These are phyloP conservation scores for Neonectria sp. DNA, from an alignment of 2,329 filamentous ascomycete genomes.

Conservation along the genomic window DNA sequence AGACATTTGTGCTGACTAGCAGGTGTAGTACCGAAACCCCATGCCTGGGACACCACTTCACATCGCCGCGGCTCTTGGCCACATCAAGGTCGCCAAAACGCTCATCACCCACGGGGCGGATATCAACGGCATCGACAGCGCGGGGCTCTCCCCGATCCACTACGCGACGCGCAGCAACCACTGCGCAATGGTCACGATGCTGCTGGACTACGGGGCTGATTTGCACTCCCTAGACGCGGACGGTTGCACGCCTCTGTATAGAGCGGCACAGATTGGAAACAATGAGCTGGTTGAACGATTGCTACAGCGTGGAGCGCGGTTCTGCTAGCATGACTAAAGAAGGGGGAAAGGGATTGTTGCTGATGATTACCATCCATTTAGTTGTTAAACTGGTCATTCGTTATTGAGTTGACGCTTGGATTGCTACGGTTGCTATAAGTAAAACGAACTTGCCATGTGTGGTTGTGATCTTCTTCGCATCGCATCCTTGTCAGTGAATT, in stretches of 20 bases:
- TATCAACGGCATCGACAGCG: constrained; percentile 13
- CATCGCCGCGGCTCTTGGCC: constrained; percentile 16
- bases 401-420: too few species aligned
- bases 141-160: constrained; percentile 12
- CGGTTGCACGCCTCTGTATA: constrained; percentile 12
- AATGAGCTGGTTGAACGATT: neutral
- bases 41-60: constrained; percentile 17
- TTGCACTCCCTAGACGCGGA: constrained; percentile 11
- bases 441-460: too few species aligned
- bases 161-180: constrained; percentile 15
- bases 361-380: too few species aligned
- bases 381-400: too few species aligned
- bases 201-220: constrained; percentile 13
- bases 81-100: constrained; percentile 16
- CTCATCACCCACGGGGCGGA: constrained; percentile 13
- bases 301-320: neutral
- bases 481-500: too few species aligned
- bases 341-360: neutral
- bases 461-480: too few species aligned
- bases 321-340: neutral
- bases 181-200: constrained; percentile 1
- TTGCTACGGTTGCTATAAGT: too few species aligned
- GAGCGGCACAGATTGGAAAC: constrained; percentile 7
- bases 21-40: constrained; percentile 1
- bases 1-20: neutral